Conservation (phyloP, 176 grass and related monocot species). For the Microstegium vimineum region DNA sequence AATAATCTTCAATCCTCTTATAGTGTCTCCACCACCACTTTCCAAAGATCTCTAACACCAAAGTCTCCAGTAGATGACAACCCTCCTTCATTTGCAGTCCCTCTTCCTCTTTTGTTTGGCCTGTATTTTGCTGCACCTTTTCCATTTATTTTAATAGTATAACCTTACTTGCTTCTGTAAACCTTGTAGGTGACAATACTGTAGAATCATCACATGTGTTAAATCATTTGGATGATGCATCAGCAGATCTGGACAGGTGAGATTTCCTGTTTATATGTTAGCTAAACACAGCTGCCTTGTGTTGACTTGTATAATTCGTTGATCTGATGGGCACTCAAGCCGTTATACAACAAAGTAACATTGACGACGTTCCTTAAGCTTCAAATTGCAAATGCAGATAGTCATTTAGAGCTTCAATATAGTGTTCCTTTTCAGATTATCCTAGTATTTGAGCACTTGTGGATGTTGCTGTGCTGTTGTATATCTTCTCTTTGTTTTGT, state of each 20-base stretch:
- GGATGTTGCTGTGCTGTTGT: background rate
- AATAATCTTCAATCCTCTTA: no score
- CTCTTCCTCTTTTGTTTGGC: no score
- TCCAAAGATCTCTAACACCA: no score
- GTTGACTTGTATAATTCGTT: conserved; percentile 13
- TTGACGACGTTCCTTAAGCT: background rate
- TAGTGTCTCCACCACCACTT: no score
- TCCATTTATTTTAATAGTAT: background rate
- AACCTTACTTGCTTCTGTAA: conserved; percentile 22
- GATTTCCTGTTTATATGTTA: conserved; percentile 18
- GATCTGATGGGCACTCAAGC: background rate
- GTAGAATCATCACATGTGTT: background rate
- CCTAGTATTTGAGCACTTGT: conserved; percentile 12
- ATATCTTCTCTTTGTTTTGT: background rate
- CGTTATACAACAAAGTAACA: background rate
- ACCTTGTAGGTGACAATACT: conserved; percentile 1
- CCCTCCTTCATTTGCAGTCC: no score
- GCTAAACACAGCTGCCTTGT: background rate
- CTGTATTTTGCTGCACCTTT: conserved; percentile 10
- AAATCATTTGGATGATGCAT: background rate
- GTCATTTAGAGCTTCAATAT: background rate
- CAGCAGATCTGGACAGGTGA: conserved; percentile 9
- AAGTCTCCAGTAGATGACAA: no score
- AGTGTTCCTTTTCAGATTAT: background rate
- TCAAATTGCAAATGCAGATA: background rate